Evolutionary conservation across 345 rosid species (phyloP).

Genomic region (Ceriops tagal): DNA sequence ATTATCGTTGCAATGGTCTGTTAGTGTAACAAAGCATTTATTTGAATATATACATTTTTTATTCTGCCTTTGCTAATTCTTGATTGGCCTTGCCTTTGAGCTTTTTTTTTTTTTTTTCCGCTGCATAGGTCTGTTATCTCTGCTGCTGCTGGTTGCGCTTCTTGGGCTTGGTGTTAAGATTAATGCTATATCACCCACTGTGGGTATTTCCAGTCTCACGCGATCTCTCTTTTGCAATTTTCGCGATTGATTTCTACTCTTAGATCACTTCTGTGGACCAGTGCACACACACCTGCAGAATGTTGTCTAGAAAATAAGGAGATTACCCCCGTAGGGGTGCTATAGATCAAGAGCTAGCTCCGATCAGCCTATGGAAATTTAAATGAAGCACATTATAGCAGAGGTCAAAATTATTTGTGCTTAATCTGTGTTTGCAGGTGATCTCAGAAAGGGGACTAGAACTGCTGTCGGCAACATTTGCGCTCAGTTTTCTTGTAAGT

Average conservation of each 20-base stretch:
- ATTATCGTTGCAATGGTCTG: conserved; percentile 74
- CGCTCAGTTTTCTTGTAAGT: conserved; percentile 73
- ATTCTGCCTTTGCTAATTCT: neutral
- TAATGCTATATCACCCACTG: conserved; percentile 56
- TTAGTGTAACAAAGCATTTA: neutral
- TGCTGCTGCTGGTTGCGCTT: conserved; percentile 49
- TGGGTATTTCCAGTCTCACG: conserved; percentile 22
- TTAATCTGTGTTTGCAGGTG: conserved; percentile 38
- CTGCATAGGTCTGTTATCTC: conserved; percentile 50
- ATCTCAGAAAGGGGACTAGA: conserved; percentile 79
- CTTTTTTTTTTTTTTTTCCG: neutral
- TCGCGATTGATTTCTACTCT: neutral
- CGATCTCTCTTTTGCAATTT: neutral
- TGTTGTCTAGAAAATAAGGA: neutral
- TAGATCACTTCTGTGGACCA: neutral
- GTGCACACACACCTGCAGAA: neutral
- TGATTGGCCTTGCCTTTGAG: conserved; percentile 1
- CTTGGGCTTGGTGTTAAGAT: conserved; percentile 55
- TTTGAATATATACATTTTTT: neutral
- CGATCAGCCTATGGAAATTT: neutral
- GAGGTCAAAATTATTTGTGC: neutral
- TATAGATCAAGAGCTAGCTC: too few relatives aligned
- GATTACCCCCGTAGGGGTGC: neutral
- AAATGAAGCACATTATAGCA: neutral
- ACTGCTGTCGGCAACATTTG: conserved; percentile 70